Evolutionary conservation across 805 yeast genomes (phyloP).

Genomic region (Yamadazyma akitaensis): DNA sequence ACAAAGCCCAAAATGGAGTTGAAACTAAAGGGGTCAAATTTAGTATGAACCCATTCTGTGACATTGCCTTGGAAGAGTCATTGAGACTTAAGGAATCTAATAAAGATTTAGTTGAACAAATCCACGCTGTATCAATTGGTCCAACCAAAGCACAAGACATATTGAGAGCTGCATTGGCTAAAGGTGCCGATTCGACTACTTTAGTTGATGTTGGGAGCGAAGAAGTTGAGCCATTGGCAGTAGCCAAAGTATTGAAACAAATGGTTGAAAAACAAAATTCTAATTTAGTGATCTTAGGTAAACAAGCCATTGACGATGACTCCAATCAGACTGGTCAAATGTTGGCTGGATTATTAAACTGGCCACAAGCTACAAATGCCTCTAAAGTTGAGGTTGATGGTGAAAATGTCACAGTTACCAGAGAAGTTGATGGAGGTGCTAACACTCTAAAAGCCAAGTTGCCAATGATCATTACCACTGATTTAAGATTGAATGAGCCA

Average conservation of each 20-base stretch:
- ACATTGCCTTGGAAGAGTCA: slow-evolving; percentile 96
- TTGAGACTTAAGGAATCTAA: slow-evolving; percentile 66
- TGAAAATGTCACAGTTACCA: slow-evolving; percentile 64
- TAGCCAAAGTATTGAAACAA: slow-evolving; percentile 79
- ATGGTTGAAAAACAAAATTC: slow-evolving; percentile 66
- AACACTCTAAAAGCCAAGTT: slow-evolving; percentile 73
- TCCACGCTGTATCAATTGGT: slow-evolving; percentile 92
- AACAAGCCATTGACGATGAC: slow-evolving; percentile 96
- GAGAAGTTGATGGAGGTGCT: slow-evolving; percentile 96
- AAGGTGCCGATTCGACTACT: slow-evolving; percentile 88
- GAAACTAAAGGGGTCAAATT: slow-evolving; percentile 89
- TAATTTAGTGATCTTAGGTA: slow-evolving; percentile 86
- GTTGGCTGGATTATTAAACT: slow-evolving; percentile 85
- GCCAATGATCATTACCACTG: slow-evolving; percentile 89
- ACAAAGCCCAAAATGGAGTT: slow-evolving; percentile 77
- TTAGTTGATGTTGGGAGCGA: slow-evolving; percentile 72
- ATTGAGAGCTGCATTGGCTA: slow-evolving; percentile 85
- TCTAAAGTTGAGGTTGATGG: slow-evolving; percentile 69
- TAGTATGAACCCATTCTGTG: slow-evolving; percentile 95
- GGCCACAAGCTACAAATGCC: slow-evolving; percentile 98
- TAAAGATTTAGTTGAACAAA: slow-evolving; percentile 65
- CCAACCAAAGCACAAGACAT: slow-evolving; percentile 84
- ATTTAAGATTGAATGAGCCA: slow-evolving; percentile 90
- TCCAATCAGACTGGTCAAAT: slow-evolving; percentile 95
- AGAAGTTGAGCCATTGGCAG: slow-evolving; percentile 80